A percentile compares a stretch with the other conserved stretches of the same genome.
Conservation (phyloP, 805 yeast species). For the Ogataea dorogensis region DNA sequence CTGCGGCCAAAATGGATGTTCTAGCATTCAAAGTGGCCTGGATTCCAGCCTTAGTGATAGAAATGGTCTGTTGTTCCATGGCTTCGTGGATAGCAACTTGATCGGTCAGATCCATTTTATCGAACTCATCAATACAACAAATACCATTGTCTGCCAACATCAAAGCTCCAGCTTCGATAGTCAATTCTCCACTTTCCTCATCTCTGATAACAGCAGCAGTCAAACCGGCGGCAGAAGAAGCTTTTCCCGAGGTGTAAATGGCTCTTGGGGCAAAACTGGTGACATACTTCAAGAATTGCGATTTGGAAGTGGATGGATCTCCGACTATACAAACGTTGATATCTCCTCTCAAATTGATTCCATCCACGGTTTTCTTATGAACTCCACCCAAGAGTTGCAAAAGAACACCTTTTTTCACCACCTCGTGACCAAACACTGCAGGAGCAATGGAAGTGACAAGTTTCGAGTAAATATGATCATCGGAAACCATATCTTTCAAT, state of each 20-base stretch:
- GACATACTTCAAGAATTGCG: slow-evolving; percentile 92
- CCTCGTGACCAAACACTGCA: slow-evolving; percentile 94
- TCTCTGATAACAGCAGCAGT: slow-evolving; percentile 98
- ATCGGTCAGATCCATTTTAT: slow-evolving; percentile 92
- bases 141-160: slow-evolving; percentile 98
- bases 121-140: slow-evolving; percentile 98
- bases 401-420: slow-evolving; percentile 86
- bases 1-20: slow-evolving; percentile 97
- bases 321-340: slow-evolving; percentile 96
- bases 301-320: slow-evolving; percentile 96
- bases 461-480: slow-evolving; percentile 79
- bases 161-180: slow-evolving; percentile 97
- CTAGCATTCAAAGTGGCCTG: slow-evolving; percentile 97
- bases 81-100: slow-evolving; percentile 99
- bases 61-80: slow-evolving; percentile 98
- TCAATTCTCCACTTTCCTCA: slow-evolving; percentile 95
- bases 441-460: slow-evolving; percentile 90
- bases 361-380: slow-evolving; percentile 90
- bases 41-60: slow-evolving; percentile 98
- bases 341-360: slow-evolving; percentile 93
- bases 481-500: slow-evolving; percentile 85
- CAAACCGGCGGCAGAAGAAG: slow-evolving; percentile 97
- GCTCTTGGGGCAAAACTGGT: slow-evolving; percentile 90
- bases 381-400: slow-evolving; percentile 93
- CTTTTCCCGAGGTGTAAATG: slow-evolving; percentile 96